Conservation (phyloP, 2,329 filamentous ascomycete genomes). For the Fusarium virguliforme region DNA sequence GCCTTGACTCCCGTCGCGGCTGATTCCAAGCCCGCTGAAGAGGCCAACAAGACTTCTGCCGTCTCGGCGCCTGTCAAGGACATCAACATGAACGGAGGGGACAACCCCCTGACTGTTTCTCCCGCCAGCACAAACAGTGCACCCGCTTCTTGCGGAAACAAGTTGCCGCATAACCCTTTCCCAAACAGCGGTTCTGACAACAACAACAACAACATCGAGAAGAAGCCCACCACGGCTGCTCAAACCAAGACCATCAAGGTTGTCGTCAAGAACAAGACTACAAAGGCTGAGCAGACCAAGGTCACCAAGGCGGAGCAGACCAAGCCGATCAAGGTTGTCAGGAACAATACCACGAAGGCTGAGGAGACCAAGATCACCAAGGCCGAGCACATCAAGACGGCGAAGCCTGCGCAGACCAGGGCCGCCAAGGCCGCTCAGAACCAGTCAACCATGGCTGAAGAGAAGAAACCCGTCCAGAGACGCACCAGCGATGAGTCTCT, state of each 20-base stretch:
- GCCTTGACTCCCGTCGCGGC: too few relatives aligned
- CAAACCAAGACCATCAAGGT: not conserved
- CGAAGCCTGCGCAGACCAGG: too few relatives aligned
- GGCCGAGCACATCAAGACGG: too few relatives aligned
- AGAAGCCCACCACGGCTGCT: not conserved
- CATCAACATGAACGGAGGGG: not conserved
- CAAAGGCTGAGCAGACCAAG: too few relatives aligned
- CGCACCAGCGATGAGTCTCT: constrained; percentile 28
- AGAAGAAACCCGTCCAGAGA: too few relatives aligned
- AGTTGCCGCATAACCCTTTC: constrained; percentile 14
- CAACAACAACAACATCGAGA: not conserved
- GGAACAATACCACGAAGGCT: too few relatives aligned
- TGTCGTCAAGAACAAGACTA: too few relatives aligned
- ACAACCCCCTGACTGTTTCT: not conserved
- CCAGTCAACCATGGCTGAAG: too few relatives aligned
- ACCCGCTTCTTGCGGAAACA: not conserved
- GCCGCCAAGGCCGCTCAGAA: too few relatives aligned
- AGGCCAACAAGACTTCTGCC: not conserved
- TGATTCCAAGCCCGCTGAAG: not conserved
- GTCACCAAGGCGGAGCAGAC: too few relatives aligned
- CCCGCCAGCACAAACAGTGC: not conserved
- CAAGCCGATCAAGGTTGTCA: too few relatives aligned
- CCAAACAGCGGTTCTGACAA: constrained; percentile 6
- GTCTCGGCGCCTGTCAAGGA: not conserved
- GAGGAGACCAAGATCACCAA: too few relatives aligned